Percentiles rank a stretch among this genome's conserved stretches.
Evolutionary conservation across 768 basidiomycete species (phyloP).

Genomic region (Scleroderma citrinum): DNA sequence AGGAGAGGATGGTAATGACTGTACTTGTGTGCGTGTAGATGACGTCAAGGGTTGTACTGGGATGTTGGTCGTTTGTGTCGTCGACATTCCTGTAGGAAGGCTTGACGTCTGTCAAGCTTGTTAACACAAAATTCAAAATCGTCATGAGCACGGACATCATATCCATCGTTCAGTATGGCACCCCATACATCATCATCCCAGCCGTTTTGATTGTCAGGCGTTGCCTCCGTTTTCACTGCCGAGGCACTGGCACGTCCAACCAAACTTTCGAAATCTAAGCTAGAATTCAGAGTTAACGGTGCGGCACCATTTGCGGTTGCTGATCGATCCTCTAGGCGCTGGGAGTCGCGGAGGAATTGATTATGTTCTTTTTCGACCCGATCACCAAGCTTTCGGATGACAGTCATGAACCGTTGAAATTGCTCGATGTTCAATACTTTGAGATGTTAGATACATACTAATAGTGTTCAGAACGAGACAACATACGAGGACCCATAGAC

Average conservation of each 20-base stretch:
- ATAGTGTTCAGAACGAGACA: background rate
- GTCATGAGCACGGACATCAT: conserved; percentile 17
- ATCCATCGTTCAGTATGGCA: conserved; percentile 53
- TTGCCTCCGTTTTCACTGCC: conserved; percentile 41
- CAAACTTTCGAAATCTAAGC: conserved; percentile 82
- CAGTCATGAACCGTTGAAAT: conserved; percentile 88
- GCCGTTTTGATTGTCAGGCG: conserved; percentile 32
- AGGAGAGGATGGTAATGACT: conserved; percentile 37
- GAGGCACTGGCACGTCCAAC: conserved; percentile 54
- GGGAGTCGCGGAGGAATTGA: conserved; percentile 89
- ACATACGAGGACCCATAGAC: conserved; percentile 91
- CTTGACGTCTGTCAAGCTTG: conserved; percentile 9
- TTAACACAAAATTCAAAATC: background rate
- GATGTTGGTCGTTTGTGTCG: conserved; percentile 12
- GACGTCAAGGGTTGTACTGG: conserved; percentile 3
- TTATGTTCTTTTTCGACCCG: conserved; percentile 92
- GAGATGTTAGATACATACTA: conserved; percentile 4
- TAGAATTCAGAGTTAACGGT: conserved; percentile 34
- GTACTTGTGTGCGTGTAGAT: conserved; percentile 21
- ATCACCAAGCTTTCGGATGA: conserved; percentile 69
- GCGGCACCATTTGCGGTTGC: conserved; percentile 39
- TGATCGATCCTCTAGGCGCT: conserved; percentile 79
- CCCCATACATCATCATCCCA: conserved; percentile 90
- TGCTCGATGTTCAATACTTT: conserved; percentile 77
- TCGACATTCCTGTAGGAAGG: conserved; percentile 9